These are phyloP conservation scores for Yamadazyma tumulicola DNA, from an alignment of 805 yeast genomes.

Conservation along the genomic window DNA sequence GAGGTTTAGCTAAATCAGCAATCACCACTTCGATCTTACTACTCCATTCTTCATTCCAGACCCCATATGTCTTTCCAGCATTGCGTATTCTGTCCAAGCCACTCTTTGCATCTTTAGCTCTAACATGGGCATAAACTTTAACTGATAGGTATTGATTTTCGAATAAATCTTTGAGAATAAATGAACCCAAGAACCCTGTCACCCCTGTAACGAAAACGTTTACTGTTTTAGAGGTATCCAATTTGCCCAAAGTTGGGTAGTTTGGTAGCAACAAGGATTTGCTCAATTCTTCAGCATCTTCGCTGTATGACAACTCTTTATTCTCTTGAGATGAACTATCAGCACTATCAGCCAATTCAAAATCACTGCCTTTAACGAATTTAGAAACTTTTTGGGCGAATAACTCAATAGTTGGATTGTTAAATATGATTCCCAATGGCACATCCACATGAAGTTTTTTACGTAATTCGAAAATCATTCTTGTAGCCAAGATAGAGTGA, in stretches of 20 bases:
- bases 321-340: conserved; percentile 19
- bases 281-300: conserved; percentile 64
- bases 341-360: conserved; percentile 35
- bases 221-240: conserved; percentile 32
- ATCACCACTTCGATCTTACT: conserved; percentile 64
- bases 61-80: conserved; percentile 79
- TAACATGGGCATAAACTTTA: conserved; percentile 81
- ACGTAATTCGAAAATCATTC: conserved; percentile 92
- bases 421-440: conserved; percentile 88
- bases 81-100: conserved; percentile 75
- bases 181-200: conserved; percentile 95
- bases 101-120: conserved; percentile 66
- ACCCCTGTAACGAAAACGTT: conserved; percentile 89
- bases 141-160: conserved; percentile 47
- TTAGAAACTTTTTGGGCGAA: conserved; percentile 74
- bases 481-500: conserved; percentile 93
- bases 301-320: conserved; percentile 48
- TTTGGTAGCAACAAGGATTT: conserved; percentile 36
- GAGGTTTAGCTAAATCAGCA: conserved; percentile 73
- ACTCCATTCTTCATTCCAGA: conserved; percentile 64
- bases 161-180: conserved; percentile 74
- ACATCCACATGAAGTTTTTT: conserved; percentile 73
- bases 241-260: conserved; percentile 43
- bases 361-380: conserved; percentile 48
- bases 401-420: conserved; percentile 76